Conservation (phyloP, 352 stramenopile species). For the Phytophthora tubulina region DNA sequence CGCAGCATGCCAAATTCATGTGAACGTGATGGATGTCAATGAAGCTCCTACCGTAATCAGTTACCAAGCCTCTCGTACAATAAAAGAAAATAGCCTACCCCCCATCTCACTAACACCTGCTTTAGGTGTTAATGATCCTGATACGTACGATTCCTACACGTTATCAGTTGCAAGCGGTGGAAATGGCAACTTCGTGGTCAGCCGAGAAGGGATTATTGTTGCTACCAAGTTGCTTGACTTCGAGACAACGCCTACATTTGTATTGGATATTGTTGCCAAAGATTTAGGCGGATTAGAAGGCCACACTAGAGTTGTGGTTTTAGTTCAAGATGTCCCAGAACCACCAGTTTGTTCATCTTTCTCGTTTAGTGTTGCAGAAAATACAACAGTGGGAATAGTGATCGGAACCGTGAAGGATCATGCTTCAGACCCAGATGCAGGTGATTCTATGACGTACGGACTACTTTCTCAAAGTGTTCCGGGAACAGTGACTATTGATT, state of each 20-base stretch:
- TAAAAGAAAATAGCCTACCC: conserved; percentile 55
- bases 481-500: conserved; percentile 18
- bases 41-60: conserved; percentile 51
- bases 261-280: conserved; percentile 49
- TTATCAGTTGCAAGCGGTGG: conserved; percentile 50
- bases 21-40: conserved; percentile 63
- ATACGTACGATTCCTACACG: conserved; percentile 57
- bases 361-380: conserved; percentile 46
- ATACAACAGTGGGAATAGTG: conserved; percentile 5
- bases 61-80: conserved; percentile 23
- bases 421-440: conserved; percentile 23
- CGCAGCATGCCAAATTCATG: conserved; percentile 47
- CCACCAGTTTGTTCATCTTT: conserved; percentile 42
- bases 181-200: conserved; percentile 50
- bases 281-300: conserved; percentile 51
- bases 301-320: conserved; percentile 37
- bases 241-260: conserved; percentile 46
- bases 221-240: conserved; percentile 51
- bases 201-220: conserved; percentile 53
- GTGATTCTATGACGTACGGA: conserved; percentile 21
- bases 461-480: conserved; percentile 19
- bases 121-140: conserved; percentile 47
- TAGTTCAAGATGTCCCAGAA: conserved; percentile 55
- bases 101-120: conserved; percentile 42
- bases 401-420: conserved; percentile 21